These are phyloP conservation scores for Fusarium robinianum DNA, from an alignment of 2,329 filamentous ascomycete species.

Conservation along the genomic window DNA sequence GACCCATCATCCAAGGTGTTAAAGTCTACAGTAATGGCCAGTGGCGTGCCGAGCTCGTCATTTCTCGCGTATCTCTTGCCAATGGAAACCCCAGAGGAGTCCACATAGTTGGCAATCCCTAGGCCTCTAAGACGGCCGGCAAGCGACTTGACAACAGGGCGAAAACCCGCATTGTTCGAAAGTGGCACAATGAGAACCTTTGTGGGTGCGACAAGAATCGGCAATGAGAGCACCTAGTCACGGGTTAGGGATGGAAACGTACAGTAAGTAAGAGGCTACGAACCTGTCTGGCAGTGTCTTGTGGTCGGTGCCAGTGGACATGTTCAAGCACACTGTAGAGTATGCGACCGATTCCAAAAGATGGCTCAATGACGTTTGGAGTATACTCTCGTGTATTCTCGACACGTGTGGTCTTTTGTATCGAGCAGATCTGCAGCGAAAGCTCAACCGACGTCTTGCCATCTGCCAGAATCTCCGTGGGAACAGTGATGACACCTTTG, in stretches of 20 bases:
- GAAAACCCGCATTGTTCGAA: slow-evolving; percentile 78
- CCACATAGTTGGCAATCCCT: slow-evolving; percentile 80
- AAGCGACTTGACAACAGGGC: slow-evolving; percentile 70
- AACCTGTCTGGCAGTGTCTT: slow-evolving; percentile 66
- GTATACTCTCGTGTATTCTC: slow-evolving; percentile 89
- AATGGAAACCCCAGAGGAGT: slow-evolving; percentile 87
- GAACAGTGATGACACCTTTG: slow-evolving; percentile 74
- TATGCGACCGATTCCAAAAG: slow-evolving; percentile 94
- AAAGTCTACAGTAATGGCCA: slow-evolving; percentile 94
- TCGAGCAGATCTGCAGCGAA: slow-evolving; percentile 74
- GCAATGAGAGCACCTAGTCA: slow-evolving; percentile 56
- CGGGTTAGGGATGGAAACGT: slow-evolving; percentile 25
- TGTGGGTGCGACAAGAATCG: slow-evolving; percentile 76
- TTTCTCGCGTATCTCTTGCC: slow-evolving; percentile 93
- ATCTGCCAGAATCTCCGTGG: slow-evolving; percentile 67
- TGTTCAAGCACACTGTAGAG: slow-evolving; percentile 92
- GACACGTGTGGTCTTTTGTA: slow-evolving; percentile 79
- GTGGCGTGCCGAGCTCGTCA: slow-evolving; percentile 90
- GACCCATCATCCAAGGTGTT: slow-evolving; percentile 86
- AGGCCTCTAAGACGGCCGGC: slow-evolving; percentile 74
- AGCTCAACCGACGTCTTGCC: slow-evolving; percentile 72
- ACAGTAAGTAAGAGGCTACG: slow-evolving; percentile 73
- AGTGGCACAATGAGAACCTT: slow-evolving; percentile 92
- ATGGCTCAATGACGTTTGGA: slow-evolving; percentile 94
- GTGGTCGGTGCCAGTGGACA: slow-evolving; percentile 82